Evolutionary conservation across 768 basidiomycete genomes (phyloP).

Genomic region (Termitomyces sp.): DNA sequence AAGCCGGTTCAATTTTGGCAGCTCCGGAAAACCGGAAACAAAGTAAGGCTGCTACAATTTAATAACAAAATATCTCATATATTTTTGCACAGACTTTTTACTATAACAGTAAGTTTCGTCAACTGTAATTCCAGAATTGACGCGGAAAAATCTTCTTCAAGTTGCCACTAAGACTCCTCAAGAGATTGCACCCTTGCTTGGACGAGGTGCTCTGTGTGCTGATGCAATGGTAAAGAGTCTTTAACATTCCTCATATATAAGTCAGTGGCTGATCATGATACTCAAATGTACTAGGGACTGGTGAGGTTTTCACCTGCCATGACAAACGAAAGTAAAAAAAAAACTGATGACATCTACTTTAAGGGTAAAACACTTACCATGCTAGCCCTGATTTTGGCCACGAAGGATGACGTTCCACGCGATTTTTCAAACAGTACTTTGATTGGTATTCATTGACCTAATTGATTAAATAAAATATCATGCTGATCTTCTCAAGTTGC

Average conservation of each 20-base stretch:
- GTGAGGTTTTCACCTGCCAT: constrained; percentile 21
- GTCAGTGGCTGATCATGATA: neutral
- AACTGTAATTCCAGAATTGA: constrained; percentile 3
- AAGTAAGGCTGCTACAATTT: constrained; percentile 38
- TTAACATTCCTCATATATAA: neutral
- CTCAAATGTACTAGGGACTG: constrained; percentile 35
- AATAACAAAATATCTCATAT: neutral
- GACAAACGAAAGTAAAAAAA: neutral
- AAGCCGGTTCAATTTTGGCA: constrained; percentile 92
- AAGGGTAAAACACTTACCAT: constrained; percentile 92
- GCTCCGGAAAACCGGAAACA: constrained; percentile 49
- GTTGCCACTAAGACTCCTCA: constrained; percentile 85
- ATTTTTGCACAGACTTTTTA: constrained; percentile 51
- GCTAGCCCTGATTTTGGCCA: constrained; percentile 77
- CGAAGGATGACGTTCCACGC: constrained; percentile 58
- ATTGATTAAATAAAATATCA: neutral
- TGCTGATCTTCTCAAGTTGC: constrained; percentile 48
- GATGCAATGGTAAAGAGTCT: constrained; percentile 75
- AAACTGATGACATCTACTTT: neutral
- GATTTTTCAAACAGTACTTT: constrained; percentile 70
- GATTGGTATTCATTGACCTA: constrained; percentile 51
- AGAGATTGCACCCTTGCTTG: constrained; percentile 58
- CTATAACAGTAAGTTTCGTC: constrained; percentile 57
- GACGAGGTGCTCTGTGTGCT: constrained; percentile 83
- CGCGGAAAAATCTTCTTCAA: constrained; percentile 20